Percentiles rank a stretch among this genome's conserved stretches.
phyloP scores from a whole-genome alignment of 768 basidiomycete species.

The Calocybe cyanea region DNA sequence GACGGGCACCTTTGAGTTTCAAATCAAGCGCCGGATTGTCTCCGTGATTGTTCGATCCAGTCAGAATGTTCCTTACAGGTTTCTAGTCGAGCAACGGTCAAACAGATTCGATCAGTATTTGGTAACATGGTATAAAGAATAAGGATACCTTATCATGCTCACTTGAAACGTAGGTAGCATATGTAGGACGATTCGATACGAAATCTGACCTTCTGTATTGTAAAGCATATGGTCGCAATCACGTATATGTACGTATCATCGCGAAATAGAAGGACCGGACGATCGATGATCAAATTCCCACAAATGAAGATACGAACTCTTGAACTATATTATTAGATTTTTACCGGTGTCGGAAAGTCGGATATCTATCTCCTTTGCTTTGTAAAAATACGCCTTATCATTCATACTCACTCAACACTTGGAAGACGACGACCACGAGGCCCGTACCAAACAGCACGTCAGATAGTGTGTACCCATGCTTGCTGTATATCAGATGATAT shows the following conservation, averaged over 20 bases:
- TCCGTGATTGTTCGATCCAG: too few relatives aligned
- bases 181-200: too few relatives aligned
- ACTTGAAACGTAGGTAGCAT: too few relatives aligned
- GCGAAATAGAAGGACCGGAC: background rate
- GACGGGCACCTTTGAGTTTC: too few relatives aligned
- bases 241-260: too few relatives aligned
- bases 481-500: background rate
- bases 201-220: background rate
- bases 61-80: too few relatives aligned
- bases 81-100: too few relatives aligned
- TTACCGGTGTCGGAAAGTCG: background rate
- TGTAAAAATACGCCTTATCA: constrained; percentile 1
- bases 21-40: too few relatives aligned
- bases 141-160: too few relatives aligned
- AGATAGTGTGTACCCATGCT: background rate
- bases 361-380: background rate
- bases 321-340: background rate
- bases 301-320: too few relatives aligned
- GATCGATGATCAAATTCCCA: background rate
- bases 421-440: background rate
- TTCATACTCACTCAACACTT: background rate
- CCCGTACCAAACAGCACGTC: background rate
- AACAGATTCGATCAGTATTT: too few relatives aligned
- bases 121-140: too few relatives aligned
- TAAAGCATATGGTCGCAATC: background rate